phyloP scores from a whole-genome alignment of 208 protist species.

The Trypanosoma rangeli region DNA sequence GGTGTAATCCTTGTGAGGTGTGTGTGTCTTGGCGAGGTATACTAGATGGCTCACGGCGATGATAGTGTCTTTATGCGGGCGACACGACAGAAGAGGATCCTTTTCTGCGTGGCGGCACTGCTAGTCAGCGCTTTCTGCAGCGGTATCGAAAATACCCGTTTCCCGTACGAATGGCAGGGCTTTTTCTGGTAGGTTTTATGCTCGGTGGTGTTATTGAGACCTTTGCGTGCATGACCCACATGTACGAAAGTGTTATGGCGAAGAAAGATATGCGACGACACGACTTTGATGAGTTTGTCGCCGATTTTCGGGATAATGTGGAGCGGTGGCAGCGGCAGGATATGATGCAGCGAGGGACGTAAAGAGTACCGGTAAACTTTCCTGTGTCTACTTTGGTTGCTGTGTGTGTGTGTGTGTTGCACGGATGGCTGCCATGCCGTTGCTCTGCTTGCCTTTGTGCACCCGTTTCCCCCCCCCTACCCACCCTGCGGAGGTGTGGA shows the following conservation, averaged over 20 bases:
- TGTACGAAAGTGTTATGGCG: slow-evolving; percentile 79
- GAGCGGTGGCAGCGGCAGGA: slow-evolving; percentile 75
- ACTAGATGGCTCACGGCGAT: slow-evolving; percentile 17
- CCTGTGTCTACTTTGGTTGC: slow-evolving; percentile 10
- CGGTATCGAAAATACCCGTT: slow-evolving; percentile 60
- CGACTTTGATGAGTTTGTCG: slow-evolving; percentile 82
- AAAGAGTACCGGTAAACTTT: background rate
- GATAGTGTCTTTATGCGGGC: slow-evolving; percentile 25
- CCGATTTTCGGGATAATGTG: slow-evolving; percentile 70
- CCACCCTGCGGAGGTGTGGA: too few species aligned
- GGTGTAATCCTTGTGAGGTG: too few species aligned
- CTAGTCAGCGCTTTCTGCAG: slow-evolving; percentile 43
- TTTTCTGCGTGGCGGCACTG: slow-evolving; percentile 59
- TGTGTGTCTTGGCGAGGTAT: slow-evolving; percentile 2
- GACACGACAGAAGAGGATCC: slow-evolving; percentile 31
- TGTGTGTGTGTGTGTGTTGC: slow-evolving; percentile 9
- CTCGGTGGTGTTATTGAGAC: slow-evolving; percentile 63
- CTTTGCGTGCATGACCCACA: slow-evolving; percentile 80
- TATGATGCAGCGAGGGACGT: slow-evolving; percentile 31
- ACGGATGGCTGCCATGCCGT: too few species aligned
- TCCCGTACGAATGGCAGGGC: slow-evolving; percentile 48
- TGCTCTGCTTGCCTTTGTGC: too few species aligned
- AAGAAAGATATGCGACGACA: slow-evolving; percentile 79
- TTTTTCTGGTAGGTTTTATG: slow-evolving; percentile 59
- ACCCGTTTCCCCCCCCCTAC: too few species aligned